Conservation (phyloP, 306 rosid genomes). For the Cicer chorassanicum region DNA sequence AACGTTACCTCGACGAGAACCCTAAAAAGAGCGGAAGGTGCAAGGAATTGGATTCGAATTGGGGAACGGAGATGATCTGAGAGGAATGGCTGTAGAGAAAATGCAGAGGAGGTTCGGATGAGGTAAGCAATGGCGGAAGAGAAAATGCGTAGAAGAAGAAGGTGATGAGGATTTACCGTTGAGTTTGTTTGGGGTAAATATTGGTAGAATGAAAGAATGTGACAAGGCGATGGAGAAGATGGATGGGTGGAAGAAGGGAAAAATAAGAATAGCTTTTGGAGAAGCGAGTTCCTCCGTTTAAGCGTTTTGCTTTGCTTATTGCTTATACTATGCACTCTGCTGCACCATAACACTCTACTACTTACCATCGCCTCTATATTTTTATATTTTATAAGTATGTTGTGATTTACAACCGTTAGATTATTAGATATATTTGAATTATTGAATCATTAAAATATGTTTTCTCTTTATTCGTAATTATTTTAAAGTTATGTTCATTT, state of each 20-base stretch:
- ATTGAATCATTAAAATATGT: no score
- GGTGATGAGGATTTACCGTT: constrained; percentile 33
- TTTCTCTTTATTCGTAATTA: no score
- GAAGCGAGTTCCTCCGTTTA: neutral
- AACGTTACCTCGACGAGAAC: constrained; percentile 42
- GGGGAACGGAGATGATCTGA: constrained; percentile 17
- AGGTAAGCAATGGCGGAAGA: constrained; percentile 48
- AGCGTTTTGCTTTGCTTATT: no score
- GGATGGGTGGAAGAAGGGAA: constrained; percentile 4
- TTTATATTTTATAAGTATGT: no score
- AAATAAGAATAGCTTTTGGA: neutral
- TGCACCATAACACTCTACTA: no score
- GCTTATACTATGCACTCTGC: no score
- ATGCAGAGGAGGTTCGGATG: neutral
- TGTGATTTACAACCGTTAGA: no score
- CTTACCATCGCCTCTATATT: no score
- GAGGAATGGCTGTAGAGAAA: constrained; percentile 46
- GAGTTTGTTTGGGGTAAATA: neutral
- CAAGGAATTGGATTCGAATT: constrained; percentile 25
- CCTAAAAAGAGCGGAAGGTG: neutral
- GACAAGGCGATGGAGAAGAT: neutral
- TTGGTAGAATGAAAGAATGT: constrained; percentile 8
- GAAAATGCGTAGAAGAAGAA: constrained; percentile 41
- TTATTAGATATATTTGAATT: no score
- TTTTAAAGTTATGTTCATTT: no score